Conservation (phyloP, 1,139 yeast species). For the Suhomyces terraborum region DNA sequence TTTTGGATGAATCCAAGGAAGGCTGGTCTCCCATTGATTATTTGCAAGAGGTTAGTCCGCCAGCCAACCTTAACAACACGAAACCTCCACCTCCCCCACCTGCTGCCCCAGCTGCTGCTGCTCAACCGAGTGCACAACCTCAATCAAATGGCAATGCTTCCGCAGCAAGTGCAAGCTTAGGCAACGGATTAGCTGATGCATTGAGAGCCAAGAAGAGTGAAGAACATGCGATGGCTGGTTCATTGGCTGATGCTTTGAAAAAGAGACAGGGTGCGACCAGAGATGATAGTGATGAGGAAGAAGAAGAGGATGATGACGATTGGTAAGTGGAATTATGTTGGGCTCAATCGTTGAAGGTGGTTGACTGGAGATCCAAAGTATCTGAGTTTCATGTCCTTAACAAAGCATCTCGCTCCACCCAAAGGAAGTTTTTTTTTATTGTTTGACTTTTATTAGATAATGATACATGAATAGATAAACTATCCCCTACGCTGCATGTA, state of each 20-base stretch:
- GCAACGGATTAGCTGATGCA: constrained; percentile 75
- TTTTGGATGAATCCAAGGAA: constrained; percentile 70
- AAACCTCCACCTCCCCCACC: constrained; percentile 39
- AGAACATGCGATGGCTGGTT: constrained; percentile 72
- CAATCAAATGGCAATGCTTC: constrained; percentile 3
- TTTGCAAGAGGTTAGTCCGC: constrained; percentile 63
- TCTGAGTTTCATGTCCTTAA: too few species aligned
- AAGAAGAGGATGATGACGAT: constrained; percentile 56
- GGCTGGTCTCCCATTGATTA: constrained; percentile 99
- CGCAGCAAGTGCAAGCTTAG: constrained; percentile 31
- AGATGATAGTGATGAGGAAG: constrained; percentile 74
- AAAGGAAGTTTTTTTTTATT: not conserved
- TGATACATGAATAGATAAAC: not conserved
- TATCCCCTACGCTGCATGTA: not conserved
- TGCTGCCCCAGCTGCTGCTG: constrained; percentile 21
- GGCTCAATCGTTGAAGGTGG: too few species aligned
- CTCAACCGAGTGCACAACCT: constrained; percentile 22
- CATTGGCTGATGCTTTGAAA: constrained; percentile 86
- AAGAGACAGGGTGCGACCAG: constrained; percentile 80
- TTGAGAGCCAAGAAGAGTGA: constrained; percentile 66
- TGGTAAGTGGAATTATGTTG: too few species aligned
- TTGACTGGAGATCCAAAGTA: too few species aligned
- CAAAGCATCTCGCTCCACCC: too few species aligned
- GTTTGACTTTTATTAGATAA: not conserved
- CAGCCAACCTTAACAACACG: constrained; percentile 28